Conservation (phyloP, 1,139 yeast genomes). For the Yamadazyma jaroonii region DNA sequence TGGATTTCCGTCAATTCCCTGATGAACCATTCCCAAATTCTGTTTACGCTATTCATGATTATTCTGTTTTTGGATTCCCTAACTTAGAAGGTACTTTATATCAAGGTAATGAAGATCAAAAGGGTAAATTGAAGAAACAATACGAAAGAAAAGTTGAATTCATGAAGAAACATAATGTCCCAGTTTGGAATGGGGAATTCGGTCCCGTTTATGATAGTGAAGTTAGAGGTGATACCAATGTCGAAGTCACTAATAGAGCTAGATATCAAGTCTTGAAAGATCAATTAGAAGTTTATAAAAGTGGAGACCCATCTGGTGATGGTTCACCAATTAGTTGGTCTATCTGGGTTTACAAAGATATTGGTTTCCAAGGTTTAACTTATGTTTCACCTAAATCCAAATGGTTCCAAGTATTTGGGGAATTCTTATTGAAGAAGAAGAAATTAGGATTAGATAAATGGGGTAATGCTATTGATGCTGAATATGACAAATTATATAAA, state of each 20-base stretch:
- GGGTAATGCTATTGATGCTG: constrained; percentile 44
- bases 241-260: constrained; percentile 31
- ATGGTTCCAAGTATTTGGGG: constrained; percentile 38
- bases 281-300: constrained; percentile 38
- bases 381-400: constrained; percentile 40
- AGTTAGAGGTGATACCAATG: constrained; percentile 36
- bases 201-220: constrained; percentile 47
- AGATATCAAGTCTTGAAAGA: constrained; percentile 40
- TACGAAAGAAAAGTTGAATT: constrained; percentile 41
- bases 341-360: constrained; percentile 51
- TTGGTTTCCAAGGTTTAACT: constrained; percentile 47
- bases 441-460: constrained; percentile 44
- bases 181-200: constrained; percentile 53
- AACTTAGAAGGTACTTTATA: constrained; percentile 27
- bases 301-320: constrained; percentile 46
- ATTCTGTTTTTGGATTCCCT: constrained; percentile 41
- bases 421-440: constrained; percentile 38
- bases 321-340: constrained; percentile 43
- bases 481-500: constrained; percentile 29
- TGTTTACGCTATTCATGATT: constrained; percentile 48
- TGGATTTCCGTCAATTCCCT: constrained; percentile 46
- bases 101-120: constrained; percentile 29
- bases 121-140: constrained; percentile 27
- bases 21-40: constrained; percentile 32
- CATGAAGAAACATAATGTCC: constrained; percentile 34